Base-by-base conservation (phyloP, 2,329 filamentous ascomycete genomes). In the Leptographium galeiforme region DNA sequence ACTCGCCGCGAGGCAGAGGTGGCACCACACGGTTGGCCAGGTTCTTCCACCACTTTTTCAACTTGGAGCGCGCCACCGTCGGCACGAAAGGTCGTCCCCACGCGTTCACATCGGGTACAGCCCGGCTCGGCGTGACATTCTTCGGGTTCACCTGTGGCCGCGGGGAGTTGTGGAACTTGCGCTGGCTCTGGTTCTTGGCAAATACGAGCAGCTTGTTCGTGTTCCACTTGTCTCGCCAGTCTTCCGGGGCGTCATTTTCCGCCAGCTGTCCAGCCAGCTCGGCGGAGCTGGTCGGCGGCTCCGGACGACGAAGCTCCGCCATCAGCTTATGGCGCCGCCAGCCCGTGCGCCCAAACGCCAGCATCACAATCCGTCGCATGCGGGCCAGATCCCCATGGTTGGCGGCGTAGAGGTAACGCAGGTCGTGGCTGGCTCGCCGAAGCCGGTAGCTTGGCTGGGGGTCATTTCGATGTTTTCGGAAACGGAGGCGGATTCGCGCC, bases 341-440 rank as follows among this genome's bases (percentile, higher is more conserved):
- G 18, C 81, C 81, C 0, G 64, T 59, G 34, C 79, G 71, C 8
- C 76, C 81, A 59, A 81, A 80, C 1, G 70, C 73, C 19, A 70
- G 61, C 45, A 68, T 59, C 36, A 81, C 67, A 10, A 84, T 63
- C 11, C 63, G 67, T 34, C 68, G 63, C 67, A 83, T 71, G 50
- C 72, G 71, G 0, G 57, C 50, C 38, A 67, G 55, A 56, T 78
- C 68, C 38, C 80, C 80, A 12, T 67, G 62, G 57, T 77, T 77
- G 58, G 78, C 78, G 3, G 75, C 75, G 38, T 73, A 70, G 1
- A 84, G 64, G 12, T 64, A 67, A 39, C 72, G 71, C 19, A 80
- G 67, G n/a, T 66, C 59, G 30, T 67, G 63, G 47, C 66, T 64
- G 2, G 72, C 77, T 30, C 70, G 62, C 12, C 67, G 63, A 18